These are phyloP conservation scores for Ocimum tenuiflorum DNA, from an alignment of 257 asterid species.

Conservation along the genomic window DNA sequence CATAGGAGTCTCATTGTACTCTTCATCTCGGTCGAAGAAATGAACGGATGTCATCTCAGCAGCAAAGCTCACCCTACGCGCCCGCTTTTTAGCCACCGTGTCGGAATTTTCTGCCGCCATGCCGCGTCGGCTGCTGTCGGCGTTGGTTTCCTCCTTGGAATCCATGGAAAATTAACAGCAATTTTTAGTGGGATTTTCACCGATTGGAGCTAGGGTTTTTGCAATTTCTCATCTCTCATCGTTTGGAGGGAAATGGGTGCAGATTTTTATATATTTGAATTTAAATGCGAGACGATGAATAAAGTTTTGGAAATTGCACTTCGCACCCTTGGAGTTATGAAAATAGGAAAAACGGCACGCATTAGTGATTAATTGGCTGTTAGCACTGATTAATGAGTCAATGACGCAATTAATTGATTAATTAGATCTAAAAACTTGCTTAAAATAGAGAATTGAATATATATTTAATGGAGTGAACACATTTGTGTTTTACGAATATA, in stretches of 20 bases:
- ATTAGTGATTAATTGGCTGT: too few species aligned
- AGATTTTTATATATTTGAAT: constrained; percentile 8
- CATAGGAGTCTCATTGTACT: constrained; percentile 42
- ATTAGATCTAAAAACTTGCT: too few species aligned
- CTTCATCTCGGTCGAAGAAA: constrained; percentile 89
- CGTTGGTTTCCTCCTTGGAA: constrained; percentile 27
- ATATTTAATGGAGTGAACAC: too few species aligned
- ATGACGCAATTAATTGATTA: too few species aligned
- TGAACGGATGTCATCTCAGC: constrained; percentile 85
- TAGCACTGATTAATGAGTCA: too few species aligned
- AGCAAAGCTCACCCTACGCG: constrained; percentile 95
- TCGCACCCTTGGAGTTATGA: background rate
- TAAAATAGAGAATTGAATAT: too few species aligned
- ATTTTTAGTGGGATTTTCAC: constrained; percentile 5
- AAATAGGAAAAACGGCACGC: background rate
- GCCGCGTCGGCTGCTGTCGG: constrained; percentile 31
- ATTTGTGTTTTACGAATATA: too few species aligned
- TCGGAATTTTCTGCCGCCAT: constrained; percentile 21
- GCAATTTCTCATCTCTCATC: background rate
- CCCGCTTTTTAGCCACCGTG: constrained; percentile 46
- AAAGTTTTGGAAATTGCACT: constrained; percentile 6
- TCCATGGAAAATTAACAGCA: constrained; percentile 33
- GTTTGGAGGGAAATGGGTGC: constrained; percentile 26
- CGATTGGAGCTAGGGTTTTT: constrained; percentile 24
- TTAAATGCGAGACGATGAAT: background rate